A percentile compares a stretch with the other conserved stretches of the same genome.
Conservation (phyloP, 1,284 basidiomycete species). For the Ustilago trichophora region DNA sequence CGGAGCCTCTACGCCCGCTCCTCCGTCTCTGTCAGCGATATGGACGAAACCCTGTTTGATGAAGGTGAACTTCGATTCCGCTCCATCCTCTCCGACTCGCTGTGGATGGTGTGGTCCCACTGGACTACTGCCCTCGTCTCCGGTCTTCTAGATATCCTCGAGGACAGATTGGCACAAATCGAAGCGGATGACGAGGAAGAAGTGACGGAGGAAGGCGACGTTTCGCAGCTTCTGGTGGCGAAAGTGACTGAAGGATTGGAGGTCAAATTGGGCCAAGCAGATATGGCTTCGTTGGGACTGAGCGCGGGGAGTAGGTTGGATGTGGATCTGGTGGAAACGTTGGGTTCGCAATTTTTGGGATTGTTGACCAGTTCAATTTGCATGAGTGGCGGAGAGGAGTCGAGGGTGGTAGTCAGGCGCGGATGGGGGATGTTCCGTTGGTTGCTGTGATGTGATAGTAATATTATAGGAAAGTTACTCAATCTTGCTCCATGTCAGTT, state of each 20-base stretch:
- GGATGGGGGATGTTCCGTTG: constrained; percentile 37
- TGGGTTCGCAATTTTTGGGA: constrained; percentile 16
- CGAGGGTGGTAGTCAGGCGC: constrained; percentile 19
- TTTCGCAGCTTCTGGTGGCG: constrained; percentile 9
- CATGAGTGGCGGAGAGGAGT: not conserved
- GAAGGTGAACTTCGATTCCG: constrained; percentile 9
- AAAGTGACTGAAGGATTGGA: constrained; percentile 9
- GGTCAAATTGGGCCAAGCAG: constrained; percentile 19
- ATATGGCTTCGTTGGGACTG: constrained; percentile 43
- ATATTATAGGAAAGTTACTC: too few species aligned
- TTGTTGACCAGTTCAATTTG: constrained; percentile 11
- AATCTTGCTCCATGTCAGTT: not conserved
- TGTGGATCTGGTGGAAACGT: constrained; percentile 32
- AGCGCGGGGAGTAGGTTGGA: constrained; percentile 41
- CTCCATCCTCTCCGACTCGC: constrained; percentile 32
- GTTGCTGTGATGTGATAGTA: constrained; percentile 18
- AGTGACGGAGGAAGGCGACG: constrained; percentile 15
- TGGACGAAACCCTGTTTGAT: constrained; percentile 1
- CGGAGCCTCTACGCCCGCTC: constrained; percentile 30
- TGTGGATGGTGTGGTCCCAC: constrained; percentile 49
- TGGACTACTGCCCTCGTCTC: constrained; percentile 44
- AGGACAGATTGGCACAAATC: constrained; percentile 27
- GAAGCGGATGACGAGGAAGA: constrained; percentile 3
- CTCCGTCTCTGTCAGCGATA: constrained; percentile 12
- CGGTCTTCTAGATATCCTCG: constrained; percentile 35